Evolutionary conservation across 1,284 basidiomycete genomes (phyloP).

Genomic region (Erythrobasidium hasegawianum): DNA sequence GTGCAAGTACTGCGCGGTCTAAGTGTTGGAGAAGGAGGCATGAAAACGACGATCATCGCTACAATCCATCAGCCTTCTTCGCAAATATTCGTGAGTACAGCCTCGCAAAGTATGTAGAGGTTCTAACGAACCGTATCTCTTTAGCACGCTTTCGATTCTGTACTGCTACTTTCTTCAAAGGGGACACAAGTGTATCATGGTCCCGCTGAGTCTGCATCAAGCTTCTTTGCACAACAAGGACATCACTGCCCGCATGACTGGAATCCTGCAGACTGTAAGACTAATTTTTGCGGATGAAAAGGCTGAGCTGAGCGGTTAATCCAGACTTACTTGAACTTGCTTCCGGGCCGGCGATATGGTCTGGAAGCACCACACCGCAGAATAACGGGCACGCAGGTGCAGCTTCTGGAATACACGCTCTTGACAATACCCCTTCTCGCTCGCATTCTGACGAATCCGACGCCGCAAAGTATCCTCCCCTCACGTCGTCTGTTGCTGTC

Average conservation of each 20-base stretch:
- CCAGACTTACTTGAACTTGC: constrained; percentile 6
- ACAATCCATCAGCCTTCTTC: constrained; percentile 54
- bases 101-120: constrained; percentile 2
- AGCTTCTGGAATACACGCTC: no score
- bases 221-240: constrained; percentile 59
- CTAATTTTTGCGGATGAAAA: background rate
- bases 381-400: no score
- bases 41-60: constrained; percentile 76
- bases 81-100: constrained; percentile 18
- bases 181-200: constrained; percentile 71
- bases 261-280: constrained; percentile 75
- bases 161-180: constrained; percentile 72
- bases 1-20: constrained; percentile 69
- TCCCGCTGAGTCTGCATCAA: constrained; percentile 63
- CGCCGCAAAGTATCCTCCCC: background rate
- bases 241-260: constrained; percentile 63
- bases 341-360: background rate
- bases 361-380: no score
- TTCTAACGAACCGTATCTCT: constrained; percentile 62
- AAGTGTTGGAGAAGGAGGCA: constrained; percentile 52
- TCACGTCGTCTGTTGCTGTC: constrained; percentile 17
- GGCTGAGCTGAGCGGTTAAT: background rate
- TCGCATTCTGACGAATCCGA: background rate
- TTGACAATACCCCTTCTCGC: no score
- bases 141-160: constrained; percentile 72